A percentile compares a stretch with the other conserved stretches of the same genome.
phyloP scores from a whole-genome alignment of 1,284 basidiomycete species.

The Puccinia brachypodii region DNA sequence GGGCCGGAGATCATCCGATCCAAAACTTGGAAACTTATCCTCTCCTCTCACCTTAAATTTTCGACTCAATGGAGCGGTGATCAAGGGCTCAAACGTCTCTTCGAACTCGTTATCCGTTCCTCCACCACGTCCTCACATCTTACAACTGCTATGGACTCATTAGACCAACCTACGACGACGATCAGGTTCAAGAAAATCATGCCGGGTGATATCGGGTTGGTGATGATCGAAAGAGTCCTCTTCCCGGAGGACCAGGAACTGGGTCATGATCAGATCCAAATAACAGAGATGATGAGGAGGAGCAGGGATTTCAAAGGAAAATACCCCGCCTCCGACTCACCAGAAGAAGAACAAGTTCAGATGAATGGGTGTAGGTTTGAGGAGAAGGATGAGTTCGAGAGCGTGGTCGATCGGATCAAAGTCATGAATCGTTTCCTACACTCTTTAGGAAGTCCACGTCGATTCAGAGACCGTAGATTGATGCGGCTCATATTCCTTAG shows the following conservation, averaged over 20 bases:
- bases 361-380: too few relatives aligned
- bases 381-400: not conserved
- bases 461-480: not conserved
- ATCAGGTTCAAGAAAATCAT: slow-evolving; percentile 23
- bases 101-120: not conserved
- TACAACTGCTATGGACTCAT: not conserved
- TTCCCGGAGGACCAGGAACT: slow-evolving; percentile 3
- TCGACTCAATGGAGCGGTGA: not conserved
- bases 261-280: too few relatives aligned
- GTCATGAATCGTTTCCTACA: not conserved
- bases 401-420: not conserved
- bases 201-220: not conserved
- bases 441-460: not conserved
- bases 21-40: slow-evolving; percentile 1
- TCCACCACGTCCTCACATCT: not conserved
- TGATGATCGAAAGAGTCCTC: not conserved
- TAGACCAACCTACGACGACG: not conserved
- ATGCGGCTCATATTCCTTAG: slow-evolving; percentile 18
- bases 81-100: not conserved
- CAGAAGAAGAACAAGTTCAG: too few relatives aligned
- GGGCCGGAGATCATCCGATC: not conserved
- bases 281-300: too few relatives aligned
- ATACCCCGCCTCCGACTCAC: too few relatives aligned
- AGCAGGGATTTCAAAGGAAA: too few relatives aligned
- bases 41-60: not conserved